These are phyloP conservation scores for Cutaneotrichosporon mucoides DNA, from an alignment of 1,284 basidiomycete species.

Conservation along the genomic window DNA sequence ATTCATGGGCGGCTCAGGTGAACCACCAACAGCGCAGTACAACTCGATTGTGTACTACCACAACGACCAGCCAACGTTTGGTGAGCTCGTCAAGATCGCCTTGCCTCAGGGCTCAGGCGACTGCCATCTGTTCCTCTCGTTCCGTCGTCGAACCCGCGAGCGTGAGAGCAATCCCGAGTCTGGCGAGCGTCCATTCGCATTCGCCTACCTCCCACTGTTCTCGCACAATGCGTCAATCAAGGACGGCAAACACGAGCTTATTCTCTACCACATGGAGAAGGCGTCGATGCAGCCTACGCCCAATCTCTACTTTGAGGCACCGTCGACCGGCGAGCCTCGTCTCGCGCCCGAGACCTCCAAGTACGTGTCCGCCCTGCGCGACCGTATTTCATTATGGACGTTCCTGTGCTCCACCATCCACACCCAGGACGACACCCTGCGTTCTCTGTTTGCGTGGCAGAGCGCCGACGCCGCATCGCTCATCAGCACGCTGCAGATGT, in stretches of 20 bases:
- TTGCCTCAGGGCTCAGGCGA: slow-evolving; percentile 66
- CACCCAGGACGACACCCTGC: slow-evolving; percentile 84
- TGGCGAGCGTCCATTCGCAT: slow-evolving; percentile 77
- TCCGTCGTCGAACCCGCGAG: slow-evolving; percentile 58
- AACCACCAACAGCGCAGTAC: slow-evolving; percentile 72
- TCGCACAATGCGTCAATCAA: slow-evolving; percentile 75
- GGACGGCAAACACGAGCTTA: slow-evolving; percentile 81
- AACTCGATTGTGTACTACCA: slow-evolving; percentile 85
- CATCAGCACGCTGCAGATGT: slow-evolving; percentile 70
- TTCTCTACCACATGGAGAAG: slow-evolving; percentile 76
- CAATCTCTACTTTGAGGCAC: slow-evolving; percentile 66
- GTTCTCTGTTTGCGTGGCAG: slow-evolving; percentile 82
- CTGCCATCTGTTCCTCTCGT: slow-evolving; percentile 92
- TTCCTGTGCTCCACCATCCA: slow-evolving; percentile 89
- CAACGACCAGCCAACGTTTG: slow-evolving; percentile 81
- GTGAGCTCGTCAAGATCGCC: slow-evolving; percentile 85
- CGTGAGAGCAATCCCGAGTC: slow-evolving; percentile 56
- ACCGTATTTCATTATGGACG: slow-evolving; percentile 76
- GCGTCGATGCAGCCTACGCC: slow-evolving; percentile 58
- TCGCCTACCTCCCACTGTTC: slow-evolving; percentile 86
- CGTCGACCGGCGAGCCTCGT: slow-evolving; percentile 59
- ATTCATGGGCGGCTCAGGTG: slow-evolving; percentile 80
- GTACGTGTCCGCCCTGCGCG: slow-evolving; percentile 65
- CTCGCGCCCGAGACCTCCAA: slow-evolving; percentile 63
- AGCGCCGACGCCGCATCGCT: slow-evolving; percentile 61